Conservation (phyloP, 2,329 filamentous ascomycete genomes). For the Fusarium chaquense region DNA sequence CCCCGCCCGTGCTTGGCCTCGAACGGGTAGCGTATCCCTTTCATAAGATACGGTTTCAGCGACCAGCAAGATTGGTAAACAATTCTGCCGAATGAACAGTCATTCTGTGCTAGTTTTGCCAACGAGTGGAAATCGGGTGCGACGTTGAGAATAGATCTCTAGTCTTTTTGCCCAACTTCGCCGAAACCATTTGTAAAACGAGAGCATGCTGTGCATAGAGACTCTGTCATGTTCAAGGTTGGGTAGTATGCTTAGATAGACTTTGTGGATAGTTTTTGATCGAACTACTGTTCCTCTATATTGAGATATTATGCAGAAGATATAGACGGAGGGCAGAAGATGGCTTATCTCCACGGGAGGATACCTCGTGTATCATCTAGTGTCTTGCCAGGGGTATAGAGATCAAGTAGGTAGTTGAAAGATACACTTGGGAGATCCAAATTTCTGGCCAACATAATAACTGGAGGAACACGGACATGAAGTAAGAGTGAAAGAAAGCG, state of each 20-base stretch:
- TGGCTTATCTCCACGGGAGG: not conserved
- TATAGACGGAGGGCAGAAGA: not conserved
- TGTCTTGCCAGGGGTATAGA: not conserved
- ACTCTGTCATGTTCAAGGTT: not conserved
- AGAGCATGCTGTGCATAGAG: constrained; percentile 7
- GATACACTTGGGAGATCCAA: not conserved
- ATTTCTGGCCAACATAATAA: not conserved
- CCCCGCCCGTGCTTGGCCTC: not conserved
- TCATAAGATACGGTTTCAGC: not conserved
- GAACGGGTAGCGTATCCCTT: not conserved
- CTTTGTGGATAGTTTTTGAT: not conserved
- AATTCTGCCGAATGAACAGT: not conserved
- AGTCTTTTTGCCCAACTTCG: not conserved
- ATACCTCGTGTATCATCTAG: not conserved
- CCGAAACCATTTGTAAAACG: not conserved
- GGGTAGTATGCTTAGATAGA: no score
- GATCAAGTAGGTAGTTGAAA: not conserved
- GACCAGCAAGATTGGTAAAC: not conserved
- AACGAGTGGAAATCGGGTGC: not conserved
- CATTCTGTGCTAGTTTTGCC: not conserved
- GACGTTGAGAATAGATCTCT: not conserved
- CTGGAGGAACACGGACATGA: not conserved
- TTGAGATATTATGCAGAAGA: not conserved
- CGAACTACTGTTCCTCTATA: not conserved
- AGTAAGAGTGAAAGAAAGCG: not conserved